Evolutionary conservation across 768 basidiomycete genomes (phyloP).

Genomic region (Leucosporidium scottii): DNA sequence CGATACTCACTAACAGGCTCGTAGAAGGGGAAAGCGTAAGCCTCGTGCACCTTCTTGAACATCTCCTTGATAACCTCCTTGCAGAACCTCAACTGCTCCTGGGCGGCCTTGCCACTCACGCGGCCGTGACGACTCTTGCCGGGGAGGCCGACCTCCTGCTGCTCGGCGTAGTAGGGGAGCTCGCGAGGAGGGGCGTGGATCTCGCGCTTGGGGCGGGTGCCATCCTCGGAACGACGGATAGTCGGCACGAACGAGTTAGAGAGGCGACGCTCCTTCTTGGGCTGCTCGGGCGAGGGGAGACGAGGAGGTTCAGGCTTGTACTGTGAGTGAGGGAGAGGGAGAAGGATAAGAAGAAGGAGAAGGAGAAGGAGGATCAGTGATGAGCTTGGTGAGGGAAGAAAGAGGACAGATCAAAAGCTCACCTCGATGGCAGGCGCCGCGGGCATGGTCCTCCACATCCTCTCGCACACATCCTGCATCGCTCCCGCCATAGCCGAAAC

Average conservation of each 20-base stretch:
- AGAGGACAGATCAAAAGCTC: not conserved
- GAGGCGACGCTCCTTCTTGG: conserved; percentile 12
- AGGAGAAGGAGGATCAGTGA: not conserved
- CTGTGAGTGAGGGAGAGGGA: not conserved
- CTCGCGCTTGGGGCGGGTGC: conserved; percentile 83
- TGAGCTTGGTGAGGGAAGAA: conserved; percentile 3
- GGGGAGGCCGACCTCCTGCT: conserved; percentile 37
- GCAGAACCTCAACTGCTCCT: conserved; percentile 80
- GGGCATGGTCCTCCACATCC: conserved; percentile 76
- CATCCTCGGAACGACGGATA: conserved; percentile 60
- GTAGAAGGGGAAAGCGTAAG: conserved; percentile 74
- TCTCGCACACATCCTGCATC: conserved; percentile 78
- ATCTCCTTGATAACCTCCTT: conserved; percentile 65
- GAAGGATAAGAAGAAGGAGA: too few species aligned
- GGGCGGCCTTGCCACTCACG: conserved; percentile 59
- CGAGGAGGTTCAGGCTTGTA: conserved; percentile 29
- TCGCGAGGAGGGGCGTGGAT: conserved; percentile 96
- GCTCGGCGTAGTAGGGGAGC: conserved; percentile 65
- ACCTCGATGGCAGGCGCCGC: conserved; percentile 45
- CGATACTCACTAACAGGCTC: conserved; percentile 82
- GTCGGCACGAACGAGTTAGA: conserved; percentile 51
- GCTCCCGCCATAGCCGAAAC: conserved; percentile 72
- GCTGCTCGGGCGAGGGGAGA: conserved; percentile 5
- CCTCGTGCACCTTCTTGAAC: conserved; percentile 67
- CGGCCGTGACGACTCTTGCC: conserved; percentile 19